Evolutionary conservation across 208 protist genomes (phyloP).

Genomic region (Trypanosoma mega): DNA sequence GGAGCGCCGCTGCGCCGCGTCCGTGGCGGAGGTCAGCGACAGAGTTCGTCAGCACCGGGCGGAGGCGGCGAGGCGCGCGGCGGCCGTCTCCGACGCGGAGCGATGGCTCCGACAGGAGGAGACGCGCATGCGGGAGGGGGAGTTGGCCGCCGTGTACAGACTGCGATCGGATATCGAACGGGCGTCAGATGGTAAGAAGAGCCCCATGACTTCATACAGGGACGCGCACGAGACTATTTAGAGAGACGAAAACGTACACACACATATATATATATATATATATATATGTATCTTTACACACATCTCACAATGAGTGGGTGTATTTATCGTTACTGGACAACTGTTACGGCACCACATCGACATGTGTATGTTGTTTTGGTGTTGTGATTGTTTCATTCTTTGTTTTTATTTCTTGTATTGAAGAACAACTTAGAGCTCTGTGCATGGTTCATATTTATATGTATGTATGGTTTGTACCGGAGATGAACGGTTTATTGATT

Average conservation of each 20-base stretch:
- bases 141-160: slow-evolving; percentile 17
- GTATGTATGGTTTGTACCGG: no score
- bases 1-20: slow-evolving; percentile 4
- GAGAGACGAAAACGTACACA: neutral
- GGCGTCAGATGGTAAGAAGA: no score
- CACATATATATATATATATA: slow-evolving; percentile 21
- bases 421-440: no score
- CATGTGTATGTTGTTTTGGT: no score
- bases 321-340: no score
- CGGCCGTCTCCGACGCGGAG: slow-evolving; percentile 21
- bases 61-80: slow-evolving; percentile 2
- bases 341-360: no score
- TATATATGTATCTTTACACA: slow-evolving; percentile 10
- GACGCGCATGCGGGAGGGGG: slow-evolving; percentile 10
- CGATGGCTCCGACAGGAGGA: slow-evolving; percentile 19
- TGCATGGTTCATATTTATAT: no score
- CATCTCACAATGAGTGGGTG: no score
- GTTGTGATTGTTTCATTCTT: no score
- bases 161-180: slow-evolving; percentile 18
- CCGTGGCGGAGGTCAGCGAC: slow-evolving; percentile 13
- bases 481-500: no score
- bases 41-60: slow-evolving; percentile 13
- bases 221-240: neutral
- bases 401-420: no score
- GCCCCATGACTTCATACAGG: no score